Evolutionary conservation across 148 eudicot species (phyloP).

Genomic region (Amaranthus cruentus): DNA sequence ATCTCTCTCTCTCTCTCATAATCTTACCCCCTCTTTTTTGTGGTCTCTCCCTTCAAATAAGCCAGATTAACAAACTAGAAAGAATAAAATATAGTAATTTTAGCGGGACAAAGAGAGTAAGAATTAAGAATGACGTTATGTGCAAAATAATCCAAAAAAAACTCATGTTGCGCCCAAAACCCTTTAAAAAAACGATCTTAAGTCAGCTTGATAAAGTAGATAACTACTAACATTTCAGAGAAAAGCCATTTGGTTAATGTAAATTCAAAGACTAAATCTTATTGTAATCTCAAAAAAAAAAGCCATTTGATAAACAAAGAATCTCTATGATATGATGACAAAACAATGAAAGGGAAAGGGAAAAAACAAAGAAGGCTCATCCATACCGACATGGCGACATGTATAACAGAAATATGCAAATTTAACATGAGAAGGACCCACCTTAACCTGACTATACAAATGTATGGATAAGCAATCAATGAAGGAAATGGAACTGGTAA

Average conservation of each 20-base stretch:
- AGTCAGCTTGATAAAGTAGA: not conserved
- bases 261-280: too few species aligned
- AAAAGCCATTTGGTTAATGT: not conserved
- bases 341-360: not conserved
- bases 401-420: not conserved
- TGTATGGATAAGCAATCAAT: not conserved
- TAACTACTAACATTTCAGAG: not conserved
- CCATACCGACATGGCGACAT: not conserved
- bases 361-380: not conserved
- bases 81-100: too few species aligned
- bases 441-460: not conserved
- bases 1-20: too few species aligned
- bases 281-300: too few species aligned
- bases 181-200: not conserved
- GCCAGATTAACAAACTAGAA: too few species aligned
- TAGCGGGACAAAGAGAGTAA: too few species aligned
- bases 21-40: too few species aligned
- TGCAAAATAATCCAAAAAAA: not conserved
- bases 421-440: not conserved
- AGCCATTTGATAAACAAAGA: not conserved
- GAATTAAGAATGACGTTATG: not conserved
- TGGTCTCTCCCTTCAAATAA: too few species aligned
- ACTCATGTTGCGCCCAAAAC: not conserved
- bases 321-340: slow-evolving; percentile 3
- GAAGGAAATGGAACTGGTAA: not conserved